Evolutionary conservation across 2,329 filamentous ascomycete species (phyloP).

Genomic region (Lachnellula occidentalis): DNA sequence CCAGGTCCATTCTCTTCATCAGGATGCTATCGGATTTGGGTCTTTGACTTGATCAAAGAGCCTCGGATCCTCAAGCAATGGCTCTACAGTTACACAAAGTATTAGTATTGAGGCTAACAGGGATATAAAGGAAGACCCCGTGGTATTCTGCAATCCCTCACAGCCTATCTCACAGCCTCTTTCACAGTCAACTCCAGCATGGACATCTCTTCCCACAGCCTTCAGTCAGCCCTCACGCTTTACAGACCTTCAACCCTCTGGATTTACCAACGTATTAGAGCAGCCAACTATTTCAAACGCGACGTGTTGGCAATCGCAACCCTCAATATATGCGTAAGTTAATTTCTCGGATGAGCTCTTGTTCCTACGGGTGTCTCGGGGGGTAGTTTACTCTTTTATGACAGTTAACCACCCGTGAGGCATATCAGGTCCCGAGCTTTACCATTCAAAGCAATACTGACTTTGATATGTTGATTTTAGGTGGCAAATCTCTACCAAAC

Average conservation of each 20-base stretch:
- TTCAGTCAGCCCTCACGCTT: slow-evolving; percentile 26
- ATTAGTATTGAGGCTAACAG: not conserved
- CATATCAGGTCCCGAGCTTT: no score
- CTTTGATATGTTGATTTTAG: no score
- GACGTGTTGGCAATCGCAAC: slow-evolving; percentile 28
- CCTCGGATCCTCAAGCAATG: no score
- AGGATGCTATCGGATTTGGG: not conserved
- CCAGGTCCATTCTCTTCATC: not conserved
- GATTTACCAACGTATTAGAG: slow-evolving; percentile 23
- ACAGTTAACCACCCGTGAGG: no score
- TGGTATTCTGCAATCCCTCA: slow-evolving; percentile 16
- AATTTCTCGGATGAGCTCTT: no score
- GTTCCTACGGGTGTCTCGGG: no score
- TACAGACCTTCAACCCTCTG: slow-evolving; percentile 18
- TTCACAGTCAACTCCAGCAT: slow-evolving; percentile 18
- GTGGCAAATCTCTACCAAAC: slow-evolving; percentile 29
- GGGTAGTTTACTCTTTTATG: no score
- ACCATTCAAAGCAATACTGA: no score
- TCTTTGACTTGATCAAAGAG: not conserved
- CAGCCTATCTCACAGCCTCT: slow-evolving; percentile 17
- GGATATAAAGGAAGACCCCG: slow-evolving; percentile 15
- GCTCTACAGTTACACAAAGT: not conserved
- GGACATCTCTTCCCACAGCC: slow-evolving; percentile 26
- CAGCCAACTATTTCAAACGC: slow-evolving; percentile 10
- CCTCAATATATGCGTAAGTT: slow-evolving; percentile 21